Evolutionary conservation across 139 green algal species (phyloP).

Genomic region (Axilococcus clingmanii): DNA sequence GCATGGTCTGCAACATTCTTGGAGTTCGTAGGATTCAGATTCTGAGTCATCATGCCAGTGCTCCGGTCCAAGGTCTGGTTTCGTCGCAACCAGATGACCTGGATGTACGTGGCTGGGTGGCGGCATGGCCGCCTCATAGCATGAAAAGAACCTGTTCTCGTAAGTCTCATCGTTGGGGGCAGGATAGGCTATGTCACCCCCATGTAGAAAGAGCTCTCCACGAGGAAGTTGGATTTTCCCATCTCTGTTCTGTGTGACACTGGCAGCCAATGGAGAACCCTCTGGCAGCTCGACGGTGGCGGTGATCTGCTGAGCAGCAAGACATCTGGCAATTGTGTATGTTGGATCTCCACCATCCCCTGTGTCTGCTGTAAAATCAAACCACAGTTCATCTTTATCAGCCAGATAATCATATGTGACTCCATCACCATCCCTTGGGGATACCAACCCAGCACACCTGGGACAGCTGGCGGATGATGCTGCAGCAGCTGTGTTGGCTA

Average conservation of each 20-base stretch:
- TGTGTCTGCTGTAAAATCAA: slow-evolving; percentile 85
- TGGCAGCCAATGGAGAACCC: slow-evolving; percentile 2
- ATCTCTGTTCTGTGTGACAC: not conserved
- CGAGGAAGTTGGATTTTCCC: slow-evolving; percentile 40
- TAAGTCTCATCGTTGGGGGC: slow-evolving; percentile 74
- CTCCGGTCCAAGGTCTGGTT: slow-evolving; percentile 25
- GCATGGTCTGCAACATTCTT: slow-evolving; percentile 12
- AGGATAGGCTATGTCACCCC: slow-evolving; percentile 81
- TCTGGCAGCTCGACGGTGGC: slow-evolving; percentile 22
- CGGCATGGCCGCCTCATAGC: slow-evolving; percentile 72
- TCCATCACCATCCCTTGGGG: slow-evolving; percentile 61
- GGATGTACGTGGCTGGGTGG: slow-evolving; percentile 59
- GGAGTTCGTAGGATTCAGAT: not conserved
- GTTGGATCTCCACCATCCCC: slow-evolving; percentile 80
- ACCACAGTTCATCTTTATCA: slow-evolving; percentile 51
- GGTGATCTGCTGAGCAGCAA: slow-evolving; percentile 47
- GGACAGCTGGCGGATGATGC: not conserved
- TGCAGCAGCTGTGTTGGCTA: slow-evolving; percentile 26
- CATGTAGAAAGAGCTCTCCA: slow-evolving; percentile 57
- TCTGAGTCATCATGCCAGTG: slow-evolving; percentile 6
- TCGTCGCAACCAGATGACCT: slow-evolving; percentile 69
- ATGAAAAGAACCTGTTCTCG: slow-evolving; percentile 61
- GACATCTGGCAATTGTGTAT: slow-evolving; percentile 63
- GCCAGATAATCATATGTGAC: slow-evolving; percentile 77
- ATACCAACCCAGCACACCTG: not conserved